Conservation (phyloP, 2,329 filamentous ascomycete genomes). For the Aspergillus calidoustus region DNA sequence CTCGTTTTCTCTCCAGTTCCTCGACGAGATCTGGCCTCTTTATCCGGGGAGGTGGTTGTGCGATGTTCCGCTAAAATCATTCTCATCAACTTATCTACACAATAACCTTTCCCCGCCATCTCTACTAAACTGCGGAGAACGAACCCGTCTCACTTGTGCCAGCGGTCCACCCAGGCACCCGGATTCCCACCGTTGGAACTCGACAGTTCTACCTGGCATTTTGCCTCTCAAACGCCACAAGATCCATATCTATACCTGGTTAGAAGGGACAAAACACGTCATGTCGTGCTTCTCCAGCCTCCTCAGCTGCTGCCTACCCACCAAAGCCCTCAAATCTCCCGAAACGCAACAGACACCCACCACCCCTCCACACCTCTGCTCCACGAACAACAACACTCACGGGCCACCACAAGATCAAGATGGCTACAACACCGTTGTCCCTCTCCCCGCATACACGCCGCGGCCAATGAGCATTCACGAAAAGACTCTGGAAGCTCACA, state of each 20-base stretch:
- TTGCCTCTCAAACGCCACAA: constrained; percentile 4
- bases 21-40: constrained; percentile 7
- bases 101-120: neutral
- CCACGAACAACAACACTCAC: neutral
- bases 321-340: neutral
- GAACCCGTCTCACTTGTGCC: neutral
- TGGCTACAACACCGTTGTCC: constrained; percentile 39
- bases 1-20: neutral
- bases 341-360: neutral
- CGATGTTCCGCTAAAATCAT: constrained; percentile 2
- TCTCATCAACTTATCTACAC: neutral
- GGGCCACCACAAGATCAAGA: constrained; percentile 22
- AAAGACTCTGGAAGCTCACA: constrained; percentile 44
- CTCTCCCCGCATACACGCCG: constrained; percentile 48
- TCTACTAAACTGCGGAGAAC: neutral
- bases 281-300: constrained; percentile 16
- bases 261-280: neutral
- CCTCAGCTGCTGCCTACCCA: constrained; percentile 16
- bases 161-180: constrained; percentile 12
- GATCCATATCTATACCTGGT: neutral
- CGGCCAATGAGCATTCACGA: constrained; percentile 44
- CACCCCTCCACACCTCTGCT: neutral
- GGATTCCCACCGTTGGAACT: constrained; percentile 7
- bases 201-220: neutral
- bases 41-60: neutral